A percentile compares a stretch with the other conserved stretches of the same genome.
Conservation (phyloP, 1,284 basidiomycete species). For the Trichosporon sp. region DNA sequence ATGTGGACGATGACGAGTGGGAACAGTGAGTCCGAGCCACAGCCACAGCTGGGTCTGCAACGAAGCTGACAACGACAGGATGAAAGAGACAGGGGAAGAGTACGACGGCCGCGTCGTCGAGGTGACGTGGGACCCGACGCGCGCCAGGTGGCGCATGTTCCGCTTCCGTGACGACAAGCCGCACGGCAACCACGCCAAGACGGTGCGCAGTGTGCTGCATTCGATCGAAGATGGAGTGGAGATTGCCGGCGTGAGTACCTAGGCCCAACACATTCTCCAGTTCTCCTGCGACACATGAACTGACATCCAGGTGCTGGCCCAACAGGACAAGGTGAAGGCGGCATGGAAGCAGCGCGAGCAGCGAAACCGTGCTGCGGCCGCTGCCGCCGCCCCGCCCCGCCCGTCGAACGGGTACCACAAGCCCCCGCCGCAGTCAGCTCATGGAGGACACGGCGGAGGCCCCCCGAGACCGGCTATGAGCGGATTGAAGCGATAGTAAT, state of each 20-base stretch:
- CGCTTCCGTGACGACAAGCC: conserved; percentile 90
- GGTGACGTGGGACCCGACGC: conserved; percentile 77
- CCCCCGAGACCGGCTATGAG: not conserved
- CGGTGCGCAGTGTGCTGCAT: conserved; percentile 81
- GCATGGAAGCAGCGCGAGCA: conserved; percentile 50
- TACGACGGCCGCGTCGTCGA: conserved; percentile 92
- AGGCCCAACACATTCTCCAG: too few relatives aligned
- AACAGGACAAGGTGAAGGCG: conserved; percentile 45
- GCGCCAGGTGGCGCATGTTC: conserved; percentile 79
- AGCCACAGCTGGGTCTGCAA: not conserved
- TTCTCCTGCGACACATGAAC: not conserved
- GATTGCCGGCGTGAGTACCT: conserved; percentile 67
- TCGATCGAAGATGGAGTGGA: conserved; percentile 91
- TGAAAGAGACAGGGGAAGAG: conserved; percentile 83
- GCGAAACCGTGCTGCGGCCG: conserved; percentile 24
- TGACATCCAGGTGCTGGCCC: conserved; percentile 66
- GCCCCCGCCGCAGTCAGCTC: not conserved
- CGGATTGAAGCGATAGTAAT: conserved; percentile 15
- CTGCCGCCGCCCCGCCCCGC: conserved; percentile 20
- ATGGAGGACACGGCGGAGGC: not conserved
- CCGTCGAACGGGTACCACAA: conserved; percentile 15
- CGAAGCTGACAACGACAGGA: conserved; percentile 59
- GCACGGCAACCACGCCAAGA: conserved; percentile 77
- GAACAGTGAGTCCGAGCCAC: conserved; percentile 66
- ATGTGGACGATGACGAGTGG: conserved; percentile 90